These are phyloP conservation scores for Epichloe sylvatica DNA, from an alignment of 2,329 filamentous ascomycete species.

Conservation along the genomic window DNA sequence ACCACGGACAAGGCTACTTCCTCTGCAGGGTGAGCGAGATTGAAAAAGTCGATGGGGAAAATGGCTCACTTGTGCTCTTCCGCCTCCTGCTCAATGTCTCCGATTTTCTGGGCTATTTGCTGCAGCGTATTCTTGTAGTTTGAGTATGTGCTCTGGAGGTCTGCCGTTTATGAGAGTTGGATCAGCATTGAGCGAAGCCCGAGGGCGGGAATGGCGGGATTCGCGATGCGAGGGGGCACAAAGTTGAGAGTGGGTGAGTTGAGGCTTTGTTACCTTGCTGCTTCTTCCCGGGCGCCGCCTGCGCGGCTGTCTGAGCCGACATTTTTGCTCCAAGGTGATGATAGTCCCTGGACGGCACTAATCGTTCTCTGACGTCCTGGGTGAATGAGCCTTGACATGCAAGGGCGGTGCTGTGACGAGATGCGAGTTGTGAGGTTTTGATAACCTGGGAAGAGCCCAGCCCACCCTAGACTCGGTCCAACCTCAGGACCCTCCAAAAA, in stretches of 20 bases:
- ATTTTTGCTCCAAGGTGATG: constrained; percentile 4
- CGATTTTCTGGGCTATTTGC: constrained; percentile 89
- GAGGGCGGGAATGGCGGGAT: not conserved
- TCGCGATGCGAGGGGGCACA: too few species aligned
- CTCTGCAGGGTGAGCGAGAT: not conserved
- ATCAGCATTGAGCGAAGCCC: not conserved
- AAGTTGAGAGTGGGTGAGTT: too few species aligned
- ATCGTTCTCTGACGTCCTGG: not conserved
- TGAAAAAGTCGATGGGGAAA: not conserved
- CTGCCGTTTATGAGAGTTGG: constrained; percentile 26
- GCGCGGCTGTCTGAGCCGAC: constrained; percentile 6
- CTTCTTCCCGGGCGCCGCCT: constrained; percentile 48
- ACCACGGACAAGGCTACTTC: not conserved
- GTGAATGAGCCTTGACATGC: not conserved
- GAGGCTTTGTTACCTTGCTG: constrained; percentile 47
- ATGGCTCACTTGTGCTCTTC: constrained; percentile 88
- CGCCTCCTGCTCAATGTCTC: constrained; percentile 90
- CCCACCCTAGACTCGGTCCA: not conserved
- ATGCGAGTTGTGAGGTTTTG: not conserved
- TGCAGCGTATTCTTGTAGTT: constrained; percentile 71
- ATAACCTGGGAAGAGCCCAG: not conserved
- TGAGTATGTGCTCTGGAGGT: constrained; percentile 66
- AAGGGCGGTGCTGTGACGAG: not conserved
- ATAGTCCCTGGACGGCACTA: too few species aligned
- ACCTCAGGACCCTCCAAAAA: not conserved